Percentiles rank a stretch among this genome's conserved stretches.
Evolutionary conservation across 176 grass and related monocot genomes (phyloP).

Genomic region (Metroxylon sagu): DNA sequence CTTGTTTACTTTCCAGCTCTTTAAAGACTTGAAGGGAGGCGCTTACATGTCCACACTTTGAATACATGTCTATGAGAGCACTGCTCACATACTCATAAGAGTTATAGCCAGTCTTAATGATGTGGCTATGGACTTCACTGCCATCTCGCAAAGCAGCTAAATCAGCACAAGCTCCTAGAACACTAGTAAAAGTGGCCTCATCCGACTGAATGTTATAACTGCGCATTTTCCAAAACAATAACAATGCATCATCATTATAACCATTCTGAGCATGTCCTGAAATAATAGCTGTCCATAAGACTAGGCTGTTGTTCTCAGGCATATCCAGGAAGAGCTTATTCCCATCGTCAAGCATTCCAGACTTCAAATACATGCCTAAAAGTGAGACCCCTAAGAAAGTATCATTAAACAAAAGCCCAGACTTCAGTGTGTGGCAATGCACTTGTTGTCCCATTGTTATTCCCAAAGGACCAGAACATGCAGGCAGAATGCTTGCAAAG

Average conservation of each 20-base stretch:
- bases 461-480: constrained; percentile 26
- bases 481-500: constrained; percentile 56
- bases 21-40: constrained; percentile 50
- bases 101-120: constrained; percentile 50
- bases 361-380: constrained; percentile 55
- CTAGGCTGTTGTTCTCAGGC: constrained; percentile 34
- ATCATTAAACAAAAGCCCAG: constrained; percentile 45
- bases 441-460: constrained; percentile 41
- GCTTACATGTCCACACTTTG: constrained; percentile 55
- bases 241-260: constrained; percentile 43
- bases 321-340: constrained; percentile 42
- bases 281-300: constrained; percentile 61
- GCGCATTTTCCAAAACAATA: constrained; percentile 53
- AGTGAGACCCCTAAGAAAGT: constrained; percentile 35
- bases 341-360: constrained; percentile 42
- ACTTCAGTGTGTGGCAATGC: constrained; percentile 44
- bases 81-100: constrained; percentile 35
- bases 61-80: constrained; percentile 67
- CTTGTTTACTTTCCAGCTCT: constrained; percentile 39
- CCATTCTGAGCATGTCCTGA: constrained; percentile 82
- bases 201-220: constrained; percentile 30
- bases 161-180: constrained; percentile 61
- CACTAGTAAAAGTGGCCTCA: constrained; percentile 56
- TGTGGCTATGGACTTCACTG: constrained; percentile 41
- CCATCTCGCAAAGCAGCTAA: constrained; percentile 32